Conservation (phyloP, 2,329 filamentous ascomycete species). For the Berkeleyomyces basicola region DNA sequence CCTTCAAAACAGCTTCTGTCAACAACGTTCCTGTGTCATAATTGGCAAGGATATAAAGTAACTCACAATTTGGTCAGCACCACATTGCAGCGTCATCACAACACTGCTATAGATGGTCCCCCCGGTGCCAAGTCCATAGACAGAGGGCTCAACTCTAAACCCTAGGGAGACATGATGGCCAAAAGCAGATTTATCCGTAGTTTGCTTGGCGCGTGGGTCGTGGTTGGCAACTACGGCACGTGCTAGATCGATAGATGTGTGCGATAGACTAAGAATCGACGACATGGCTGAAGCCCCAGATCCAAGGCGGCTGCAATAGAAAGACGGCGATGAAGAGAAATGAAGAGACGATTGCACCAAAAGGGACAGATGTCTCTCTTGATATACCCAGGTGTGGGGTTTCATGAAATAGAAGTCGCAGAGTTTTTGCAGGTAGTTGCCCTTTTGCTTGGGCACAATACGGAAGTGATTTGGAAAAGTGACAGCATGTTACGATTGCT, state of each 20-base stretch:
- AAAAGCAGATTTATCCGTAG: slow-evolving; percentile 7
- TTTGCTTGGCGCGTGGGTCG: slow-evolving; percentile 11
- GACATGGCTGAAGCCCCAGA: not conserved
- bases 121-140: not conserved
- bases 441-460: not conserved
- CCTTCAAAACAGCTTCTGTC: not conserved
- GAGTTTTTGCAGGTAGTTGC: not conserved
- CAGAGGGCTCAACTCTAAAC: slow-evolving; percentile 1
- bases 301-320: not conserved
- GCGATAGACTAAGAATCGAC: slow-evolving; percentile 4
- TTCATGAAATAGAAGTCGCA: not conserved
- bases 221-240: slow-evolving; percentile 12
- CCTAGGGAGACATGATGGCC: slow-evolving; percentile 6
- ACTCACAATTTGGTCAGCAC: slow-evolving; percentile 8
- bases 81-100: slow-evolving; percentile 5
- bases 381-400: not conserved
- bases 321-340: not conserved
- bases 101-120: slow-evolving; percentile 7
- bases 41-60: not conserved
- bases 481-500: not conserved
- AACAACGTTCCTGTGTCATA: not conserved
- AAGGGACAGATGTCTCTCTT: not conserved
- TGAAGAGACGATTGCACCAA: not conserved
- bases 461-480: too few species aligned
- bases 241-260: slow-evolving; percentile 7